These are phyloP conservation scores for Nepenthes gracilis DNA, from an alignment of 148 eudicot species.

Conservation along the genomic window DNA sequence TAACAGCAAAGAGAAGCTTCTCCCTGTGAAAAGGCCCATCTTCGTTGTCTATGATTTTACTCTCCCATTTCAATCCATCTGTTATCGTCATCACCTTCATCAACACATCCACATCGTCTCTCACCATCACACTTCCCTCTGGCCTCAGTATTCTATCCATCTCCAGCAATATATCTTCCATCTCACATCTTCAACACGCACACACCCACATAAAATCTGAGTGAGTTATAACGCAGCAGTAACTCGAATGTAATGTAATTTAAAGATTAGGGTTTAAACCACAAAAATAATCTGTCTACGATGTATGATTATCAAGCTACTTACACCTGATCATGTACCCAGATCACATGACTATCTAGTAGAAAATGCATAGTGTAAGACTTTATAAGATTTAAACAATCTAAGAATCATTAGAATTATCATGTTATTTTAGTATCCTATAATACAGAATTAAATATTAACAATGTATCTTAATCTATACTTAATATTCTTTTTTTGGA, in stretches of 20 bases:
- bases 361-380: too few species aligned
- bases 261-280: neutral
- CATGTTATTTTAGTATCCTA: too few species aligned
- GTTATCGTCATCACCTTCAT: slow-evolving; percentile 48
- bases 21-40: slow-evolving; percentile 73
- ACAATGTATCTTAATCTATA: too few species aligned
- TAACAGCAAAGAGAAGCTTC: slow-evolving; percentile 79
- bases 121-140: slow-evolving; percentile 64
- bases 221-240: neutral
- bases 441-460: too few species aligned
- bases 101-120: slow-evolving; percentile 69
- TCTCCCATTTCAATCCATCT: slow-evolving; percentile 67
- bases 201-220: neutral
- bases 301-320: too few species aligned
- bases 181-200: slow-evolving; percentile 39
- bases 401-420: too few species aligned
- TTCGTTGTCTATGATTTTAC: slow-evolving; percentile 77
- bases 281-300: too few species aligned
- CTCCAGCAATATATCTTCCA: slow-evolving; percentile 73
- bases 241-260: neutral
- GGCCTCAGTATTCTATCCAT: slow-evolving; percentile 87
- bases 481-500: too few species aligned
- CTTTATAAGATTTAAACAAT: too few species aligned
- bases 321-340: too few species aligned
- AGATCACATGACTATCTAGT: too few species aligned